These are phyloP conservation scores for Hypoxylon sp. DNA, from an alignment of 2,329 filamentous ascomycete species.

Conservation along the genomic window DNA sequence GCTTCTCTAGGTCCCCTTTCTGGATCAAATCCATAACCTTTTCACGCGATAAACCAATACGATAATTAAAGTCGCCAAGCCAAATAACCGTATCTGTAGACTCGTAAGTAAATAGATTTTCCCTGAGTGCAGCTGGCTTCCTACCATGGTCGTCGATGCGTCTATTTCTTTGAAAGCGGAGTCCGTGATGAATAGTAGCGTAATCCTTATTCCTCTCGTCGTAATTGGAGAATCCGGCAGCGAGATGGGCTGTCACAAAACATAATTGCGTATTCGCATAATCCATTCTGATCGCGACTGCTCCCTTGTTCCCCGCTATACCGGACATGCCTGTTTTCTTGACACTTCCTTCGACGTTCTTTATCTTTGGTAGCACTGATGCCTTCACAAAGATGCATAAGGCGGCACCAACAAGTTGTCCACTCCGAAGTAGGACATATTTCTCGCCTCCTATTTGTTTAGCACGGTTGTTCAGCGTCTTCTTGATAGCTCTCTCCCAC, in stretches of 20 bases:
- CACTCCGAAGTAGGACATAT: conserved; percentile 91
- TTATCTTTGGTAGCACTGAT: conserved; percentile 83
- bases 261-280: conserved; percentile 94
- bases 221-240: conserved; percentile 96
- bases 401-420: conserved; percentile 94
- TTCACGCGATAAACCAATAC: conserved; percentile 87
- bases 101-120: conserved; percentile 44
- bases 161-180: conserved; percentile 91
- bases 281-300: conserved; percentile 95
- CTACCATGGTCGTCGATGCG: conserved; percentile 90
- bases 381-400: conserved; percentile 91
- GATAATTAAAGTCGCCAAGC: conserved; percentile 98
- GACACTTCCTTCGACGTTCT: conserved; percentile 95
- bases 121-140: conserved; percentile 25
- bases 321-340: conserved; percentile 97
- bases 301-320: conserved; percentile 98
- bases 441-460: conserved; percentile 76
- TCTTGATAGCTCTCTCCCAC: conserved; percentile 88
- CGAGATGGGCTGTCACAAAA: conserved; percentile 96
- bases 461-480: conserved; percentile 81
- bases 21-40: conserved; percentile 82
- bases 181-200: conserved; percentile 85
- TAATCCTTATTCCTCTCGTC: conserved; percentile 97
- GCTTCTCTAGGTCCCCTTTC: conserved; percentile 78
- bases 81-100: conserved; percentile 81